Percentiles rank a stretch among this genome's conserved stretches.
Evolutionary conservation across 2,329 filamentous ascomycete genomes (phyloP).

Genomic region (Nothopassalora personata): DNA sequence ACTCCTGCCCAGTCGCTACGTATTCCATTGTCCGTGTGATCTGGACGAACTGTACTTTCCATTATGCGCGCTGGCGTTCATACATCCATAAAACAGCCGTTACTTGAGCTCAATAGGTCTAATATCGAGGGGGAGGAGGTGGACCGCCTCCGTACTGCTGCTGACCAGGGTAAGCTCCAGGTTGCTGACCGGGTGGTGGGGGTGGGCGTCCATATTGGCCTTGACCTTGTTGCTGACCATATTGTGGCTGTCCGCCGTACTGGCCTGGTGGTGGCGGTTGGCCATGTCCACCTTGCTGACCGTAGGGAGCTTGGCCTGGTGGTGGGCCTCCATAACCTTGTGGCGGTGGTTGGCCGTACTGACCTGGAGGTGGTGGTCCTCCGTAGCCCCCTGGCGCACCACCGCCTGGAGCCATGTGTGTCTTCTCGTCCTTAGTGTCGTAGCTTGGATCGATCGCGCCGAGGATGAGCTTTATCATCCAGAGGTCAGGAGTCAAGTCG

Average conservation of each 20-base stretch:
- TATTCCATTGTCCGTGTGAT: background rate
- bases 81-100: background rate
- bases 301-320: background rate
- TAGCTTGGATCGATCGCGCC: constrained; percentile 63
- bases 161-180: constrained; percentile 14
- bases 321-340: constrained; percentile 26
- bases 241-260: constrained; percentile 18
- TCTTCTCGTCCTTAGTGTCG: constrained; percentile 60
- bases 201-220: constrained; percentile 6
- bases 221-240: constrained; percentile 2
- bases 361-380: constrained; percentile 29
- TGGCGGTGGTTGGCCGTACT: constrained; percentile 29
- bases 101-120: constrained; percentile 10
- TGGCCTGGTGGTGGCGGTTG: constrained; percentile 21
- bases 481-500: constrained; percentile 59
- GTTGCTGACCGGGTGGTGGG: constrained; percentile 4
- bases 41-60: background rate
- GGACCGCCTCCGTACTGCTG: constrained; percentile 6
- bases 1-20: background rate
- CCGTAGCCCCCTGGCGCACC: constrained; percentile 28
- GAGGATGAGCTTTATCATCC: constrained; percentile 63
- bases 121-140: constrained; percentile 16
- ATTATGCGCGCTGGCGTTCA: background rate
- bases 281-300: constrained; percentile 22
- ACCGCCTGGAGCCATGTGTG: constrained; percentile 26